These are phyloP conservation scores for Claviceps cyperi DNA, from an alignment of 2,329 filamentous ascomycete genomes.

Conservation along the genomic window DNA sequence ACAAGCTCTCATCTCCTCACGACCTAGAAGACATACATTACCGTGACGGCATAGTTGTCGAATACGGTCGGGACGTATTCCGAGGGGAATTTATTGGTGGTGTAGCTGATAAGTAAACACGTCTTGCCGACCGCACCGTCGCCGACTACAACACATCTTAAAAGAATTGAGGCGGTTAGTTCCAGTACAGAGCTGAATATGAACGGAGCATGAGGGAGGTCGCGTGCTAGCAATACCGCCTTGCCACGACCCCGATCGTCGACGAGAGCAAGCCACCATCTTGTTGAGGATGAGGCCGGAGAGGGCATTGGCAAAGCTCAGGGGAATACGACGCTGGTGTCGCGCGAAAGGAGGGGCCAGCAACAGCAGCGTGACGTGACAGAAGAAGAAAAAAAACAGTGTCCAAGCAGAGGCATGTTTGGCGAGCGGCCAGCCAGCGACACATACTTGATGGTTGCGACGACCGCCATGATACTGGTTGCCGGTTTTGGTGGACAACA, in stretches of 20 bases:
- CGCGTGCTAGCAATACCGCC: not conserved
- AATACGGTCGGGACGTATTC: slow-evolving; percentile 99
- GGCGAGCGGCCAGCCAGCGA: slow-evolving; percentile 5
- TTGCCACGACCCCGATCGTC: not conserved
- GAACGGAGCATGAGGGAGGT: not conserved
- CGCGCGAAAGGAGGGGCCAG: not conserved
- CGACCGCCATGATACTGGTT: slow-evolving; percentile 37
- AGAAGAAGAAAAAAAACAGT: not conserved
- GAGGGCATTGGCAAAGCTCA: not conserved
- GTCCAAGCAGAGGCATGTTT: not conserved
- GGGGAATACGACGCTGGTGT: not conserved
- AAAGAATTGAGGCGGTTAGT: not conserved
- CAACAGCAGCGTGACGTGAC: slow-evolving; percentile 7
- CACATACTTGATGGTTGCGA: slow-evolving; percentile 50
- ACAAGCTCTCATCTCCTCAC: slow-evolving; percentile 1
- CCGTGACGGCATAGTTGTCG: slow-evolving; percentile 98
- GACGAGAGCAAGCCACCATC: not conserved
- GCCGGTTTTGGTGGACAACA: slow-evolving; percentile 6
- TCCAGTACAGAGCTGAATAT: not conserved
- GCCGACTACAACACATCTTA: slow-evolving; percentile 93
- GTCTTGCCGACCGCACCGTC: slow-evolving; percentile 99
- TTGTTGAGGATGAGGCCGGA: not conserved
- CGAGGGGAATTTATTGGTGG: slow-evolving; percentile 98
- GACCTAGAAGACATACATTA: slow-evolving; percentile 61
- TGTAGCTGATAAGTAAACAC: slow-evolving; percentile 97